Evolutionary conservation across 78 protist genomes (phyloP), one percentile per base, ranked within the genome.

Genomic region (Pigoraptor vietnamica): DNA sequence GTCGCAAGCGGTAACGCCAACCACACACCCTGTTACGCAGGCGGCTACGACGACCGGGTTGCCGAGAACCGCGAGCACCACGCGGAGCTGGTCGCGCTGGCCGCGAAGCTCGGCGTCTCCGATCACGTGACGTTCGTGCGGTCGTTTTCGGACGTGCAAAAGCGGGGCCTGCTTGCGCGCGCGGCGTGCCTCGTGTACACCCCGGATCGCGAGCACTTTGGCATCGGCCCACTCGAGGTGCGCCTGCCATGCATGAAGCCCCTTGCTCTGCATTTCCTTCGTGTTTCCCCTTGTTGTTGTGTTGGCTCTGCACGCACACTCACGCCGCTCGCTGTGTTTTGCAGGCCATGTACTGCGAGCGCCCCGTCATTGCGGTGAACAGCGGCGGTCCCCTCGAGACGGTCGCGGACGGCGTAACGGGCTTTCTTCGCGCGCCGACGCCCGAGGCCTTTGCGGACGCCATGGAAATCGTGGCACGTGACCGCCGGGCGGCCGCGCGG

Each of bases 181-280:
- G 55, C 92, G 86, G 39, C 24, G 36, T 92, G 96, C 56, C 92
- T 98, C 36, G 90, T 98, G 37, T 99, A 98, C 94, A 98, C 99
- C 29, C 99, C 99, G 0, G 34, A 93, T 14, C 48, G 36, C 48
- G 99, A 99, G 91, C 99, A 99, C 92, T 99, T 99, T 91, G 99
- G 99, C 38, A 99, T 99, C 86, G 98, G 97, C 6, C 99, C 99
- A 21, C 81, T 99, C 25, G 99, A 99, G 93, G 98, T 92, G 33
- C 6, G 40, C 36, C 0, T 79, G 82, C 33, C 81, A 23, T 2
- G 33, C 25, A 2, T 14, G 38, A 67, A 10, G 25, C 9, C 24
- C 23, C 37, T 34, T 32, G 90, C 19, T 1, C 37, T 35, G 82
- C 35, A 21, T 39, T 24, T n/a, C 96, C 23, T 86, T n/a, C n/a